Conservation (phyloP, 2,329 filamentous ascomycete genomes). For the Fusarium subtropicale region DNA sequence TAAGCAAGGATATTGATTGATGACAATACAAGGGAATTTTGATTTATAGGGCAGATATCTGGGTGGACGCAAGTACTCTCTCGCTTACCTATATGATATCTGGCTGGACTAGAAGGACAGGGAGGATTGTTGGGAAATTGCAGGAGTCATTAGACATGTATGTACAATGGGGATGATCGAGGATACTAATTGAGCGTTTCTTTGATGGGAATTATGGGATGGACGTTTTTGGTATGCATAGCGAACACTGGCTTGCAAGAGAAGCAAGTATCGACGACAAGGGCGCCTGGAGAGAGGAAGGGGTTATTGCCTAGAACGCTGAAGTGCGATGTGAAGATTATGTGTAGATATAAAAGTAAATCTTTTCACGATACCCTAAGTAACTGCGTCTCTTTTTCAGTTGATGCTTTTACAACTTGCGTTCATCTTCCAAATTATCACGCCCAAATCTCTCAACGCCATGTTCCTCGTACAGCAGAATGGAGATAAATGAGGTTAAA, state of each 20-base stretch:
- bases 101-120: constrained; percentile 14
- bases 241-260: constrained; percentile 25
- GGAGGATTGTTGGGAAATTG: constrained; percentile 26
- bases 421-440: not conserved
- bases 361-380: not conserved
- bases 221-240: constrained; percentile 25
- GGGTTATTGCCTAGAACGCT: constrained; percentile 7
- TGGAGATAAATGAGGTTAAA: not conserved
- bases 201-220: constrained; percentile 29
- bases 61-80: constrained; percentile 1
- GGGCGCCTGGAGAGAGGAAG: constrained; percentile 6
- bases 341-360: constrained; percentile 37
- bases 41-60: not conserved
- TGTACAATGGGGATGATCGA: constrained; percentile 41
- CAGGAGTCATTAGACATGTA: constrained; percentile 24
- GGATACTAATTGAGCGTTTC: constrained; percentile 41
- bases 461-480: not conserved
- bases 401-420: not conserved
- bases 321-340: constrained; percentile 24
- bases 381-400: not conserved
- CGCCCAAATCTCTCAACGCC: not conserved
- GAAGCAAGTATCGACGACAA: constrained; percentile 23
- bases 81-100: constrained; percentile 12
- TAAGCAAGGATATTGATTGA: constrained; percentile 36
- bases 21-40: not conserved